Evolutionary conservation across 176 grass and related monocot genomes (phyloP).

Genomic region (Zizania latifolia): DNA sequence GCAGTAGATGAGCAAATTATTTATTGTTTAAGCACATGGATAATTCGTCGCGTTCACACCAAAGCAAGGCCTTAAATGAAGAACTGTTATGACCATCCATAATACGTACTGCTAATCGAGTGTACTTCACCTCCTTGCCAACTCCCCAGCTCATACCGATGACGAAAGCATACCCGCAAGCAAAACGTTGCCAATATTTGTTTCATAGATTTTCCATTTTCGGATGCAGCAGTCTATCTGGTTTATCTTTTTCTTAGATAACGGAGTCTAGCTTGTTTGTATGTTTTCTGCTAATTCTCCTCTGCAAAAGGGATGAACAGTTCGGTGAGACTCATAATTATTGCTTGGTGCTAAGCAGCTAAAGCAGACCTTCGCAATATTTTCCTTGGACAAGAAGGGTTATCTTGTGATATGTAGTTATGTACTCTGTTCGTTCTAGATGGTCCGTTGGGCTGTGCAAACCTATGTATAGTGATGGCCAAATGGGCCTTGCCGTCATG

Average conservation of each 20-base stretch:
- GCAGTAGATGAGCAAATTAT: not conserved
- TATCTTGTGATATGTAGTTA: not conserved
- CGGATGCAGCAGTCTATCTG: not conserved
- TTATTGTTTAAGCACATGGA: constrained; percentile 17
- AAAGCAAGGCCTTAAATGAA: not conserved
- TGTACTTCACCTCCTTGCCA: not conserved
- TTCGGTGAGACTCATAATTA: not conserved
- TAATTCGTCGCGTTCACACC: constrained; percentile 19
- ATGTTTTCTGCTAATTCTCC: not conserved
- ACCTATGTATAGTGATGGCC: too few relatives aligned
- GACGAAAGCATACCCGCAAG: not conserved
- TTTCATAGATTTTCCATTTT: not conserved
- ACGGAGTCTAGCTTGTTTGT: not conserved
- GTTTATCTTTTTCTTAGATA: not conserved
- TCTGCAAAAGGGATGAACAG: not conserved
- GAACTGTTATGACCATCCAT: constrained; percentile 2
- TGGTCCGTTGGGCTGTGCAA: not conserved
- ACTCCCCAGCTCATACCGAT: not conserved
- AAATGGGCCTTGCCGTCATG: too few relatives aligned
- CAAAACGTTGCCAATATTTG: not conserved
- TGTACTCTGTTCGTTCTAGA: not conserved
- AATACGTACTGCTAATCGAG: not conserved
- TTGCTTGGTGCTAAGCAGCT: not conserved
- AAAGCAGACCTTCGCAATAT: not conserved
- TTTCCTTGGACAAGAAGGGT: not conserved